Evolutionary conservation across 176 grass and related monocot genomes (phyloP).

Genomic region (Poa annua): DNA sequence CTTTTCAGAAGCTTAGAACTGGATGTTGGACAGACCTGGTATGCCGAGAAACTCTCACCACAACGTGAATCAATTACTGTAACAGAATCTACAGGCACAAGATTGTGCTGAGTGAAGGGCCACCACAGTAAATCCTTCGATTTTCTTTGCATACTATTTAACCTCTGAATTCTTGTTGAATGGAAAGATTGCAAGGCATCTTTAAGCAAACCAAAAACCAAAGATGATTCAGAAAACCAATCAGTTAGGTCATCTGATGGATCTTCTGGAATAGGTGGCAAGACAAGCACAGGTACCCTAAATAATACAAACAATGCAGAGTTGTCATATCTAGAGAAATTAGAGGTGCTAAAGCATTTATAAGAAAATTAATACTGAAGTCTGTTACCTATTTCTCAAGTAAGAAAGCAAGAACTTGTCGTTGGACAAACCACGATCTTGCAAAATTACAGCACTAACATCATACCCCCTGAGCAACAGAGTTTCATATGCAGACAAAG

Average conservation of each 20-base stretch:
- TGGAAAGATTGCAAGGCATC: slow-evolving; percentile 68
- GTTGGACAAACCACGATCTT: slow-evolving; percentile 74
- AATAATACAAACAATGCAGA: slow-evolving; percentile 30
- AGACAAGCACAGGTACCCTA: slow-evolving; percentile 72
- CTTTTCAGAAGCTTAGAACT: slow-evolving; percentile 16
- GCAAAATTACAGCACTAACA: slow-evolving; percentile 78
- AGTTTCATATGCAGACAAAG: slow-evolving; percentile 89
- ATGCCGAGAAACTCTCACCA: slow-evolving; percentile 86
- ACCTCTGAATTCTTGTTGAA: slow-evolving; percentile 68
- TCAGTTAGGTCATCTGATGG: slow-evolving; percentile 71
- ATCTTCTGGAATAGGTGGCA: slow-evolving; percentile 87
- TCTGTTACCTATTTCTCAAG: slow-evolving; percentile 67
- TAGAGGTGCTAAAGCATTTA: slow-evolving; percentile 3
- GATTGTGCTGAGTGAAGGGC: slow-evolving; percentile 96
- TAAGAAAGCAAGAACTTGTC: slow-evolving; percentile 68
- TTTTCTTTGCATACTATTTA: slow-evolving; percentile 78
- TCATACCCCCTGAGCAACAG: slow-evolving; percentile 91
- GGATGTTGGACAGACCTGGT: slow-evolving; percentile 66
- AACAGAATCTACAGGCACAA: slow-evolving; percentile 74
- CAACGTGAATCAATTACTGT: slow-evolving; percentile 94
- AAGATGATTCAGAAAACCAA: slow-evolving; percentile 83
- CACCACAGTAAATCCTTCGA: slow-evolving; percentile 86
- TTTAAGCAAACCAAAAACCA: slow-evolving; percentile 65
- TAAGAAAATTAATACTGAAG: slow-evolving; percentile 34
- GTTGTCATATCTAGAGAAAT: slow-evolving; percentile 19